Percentiles rank a stretch among this genome's conserved stretches.
Evolutionary conservation across 164 flowering plant genomes (phyloP).

Genomic region (Echeveria elegans): DNA sequence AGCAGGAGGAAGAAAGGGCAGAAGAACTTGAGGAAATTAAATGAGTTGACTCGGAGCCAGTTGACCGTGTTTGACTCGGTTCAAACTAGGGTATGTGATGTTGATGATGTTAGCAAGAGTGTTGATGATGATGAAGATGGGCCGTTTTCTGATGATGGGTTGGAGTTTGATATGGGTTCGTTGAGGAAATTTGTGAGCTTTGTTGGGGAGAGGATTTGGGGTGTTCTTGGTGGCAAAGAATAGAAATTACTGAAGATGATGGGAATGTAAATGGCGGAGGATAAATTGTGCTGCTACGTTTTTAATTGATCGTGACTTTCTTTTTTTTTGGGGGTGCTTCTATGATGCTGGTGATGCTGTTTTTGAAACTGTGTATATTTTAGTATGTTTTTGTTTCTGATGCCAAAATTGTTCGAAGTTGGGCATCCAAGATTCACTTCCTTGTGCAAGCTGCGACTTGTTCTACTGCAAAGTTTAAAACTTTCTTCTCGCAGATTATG

Average conservation of each 20-base stretch:
- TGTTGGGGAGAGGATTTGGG: constrained; percentile 60
- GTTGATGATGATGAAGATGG: constrained; percentile 11
- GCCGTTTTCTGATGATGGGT: constrained; percentile 12
- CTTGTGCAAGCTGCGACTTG: too few relatives aligned
- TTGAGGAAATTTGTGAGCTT: constrained; percentile 48
- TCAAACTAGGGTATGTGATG: constrained; percentile 10
- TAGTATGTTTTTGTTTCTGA: too few relatives aligned
- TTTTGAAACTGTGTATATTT: too few relatives aligned
- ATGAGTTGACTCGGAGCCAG: constrained; percentile 10
- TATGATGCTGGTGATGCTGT: too few relatives aligned
- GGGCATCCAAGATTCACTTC: too few relatives aligned
- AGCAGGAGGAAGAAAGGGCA: constrained; percentile 23
- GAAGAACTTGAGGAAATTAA: not conserved
- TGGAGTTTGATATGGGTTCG: constrained; percentile 35
- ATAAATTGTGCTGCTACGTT: not conserved
- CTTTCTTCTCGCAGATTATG: too few relatives aligned
- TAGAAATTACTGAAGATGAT: not conserved
- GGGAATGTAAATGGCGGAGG: not conserved
- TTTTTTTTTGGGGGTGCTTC: too few relatives aligned
- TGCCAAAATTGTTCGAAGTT: too few relatives aligned
- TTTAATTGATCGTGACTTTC: not conserved
- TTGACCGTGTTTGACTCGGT: constrained; percentile 8
- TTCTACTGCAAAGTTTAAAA: too few relatives aligned
- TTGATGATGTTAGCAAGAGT: not conserved
- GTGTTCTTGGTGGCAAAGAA: constrained; percentile 27